These are phyloP conservation scores for Candida mattraensis DNA, from an alignment of 805 yeast species.

Conservation along the genomic window DNA sequence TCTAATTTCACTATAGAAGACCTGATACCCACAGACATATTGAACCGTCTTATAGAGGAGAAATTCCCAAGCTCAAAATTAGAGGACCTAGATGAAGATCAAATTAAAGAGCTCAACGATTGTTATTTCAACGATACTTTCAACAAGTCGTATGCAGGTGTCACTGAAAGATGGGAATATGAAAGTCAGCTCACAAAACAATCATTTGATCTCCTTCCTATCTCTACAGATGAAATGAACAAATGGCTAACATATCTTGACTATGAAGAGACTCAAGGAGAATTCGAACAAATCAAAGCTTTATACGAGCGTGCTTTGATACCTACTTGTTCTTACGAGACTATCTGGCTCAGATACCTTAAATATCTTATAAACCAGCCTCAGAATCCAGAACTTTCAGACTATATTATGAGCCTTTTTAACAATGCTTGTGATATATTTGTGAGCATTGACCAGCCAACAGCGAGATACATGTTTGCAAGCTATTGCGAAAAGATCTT, in stretches of 20 bases:
- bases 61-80: slow-evolving; percentile 9
- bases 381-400: slow-evolving; percentile 35
- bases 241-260: slow-evolving; percentile 67
- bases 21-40: slow-evolving; percentile 29
- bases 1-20: slow-evolving; percentile 36
- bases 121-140: slow-evolving; percentile 45
- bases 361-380: slow-evolving; percentile 45
- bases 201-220: slow-evolving; percentile 51
- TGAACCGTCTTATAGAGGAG: slow-evolving; percentile 30
- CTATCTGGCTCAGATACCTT: slow-evolving; percentile 69
- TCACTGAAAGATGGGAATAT: slow-evolving; percentile 64
- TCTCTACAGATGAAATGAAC: slow-evolving; percentile 42
- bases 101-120: slow-evolving; percentile 36
- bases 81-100: slow-evolving; percentile 17
- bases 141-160: slow-evolving; percentile 47
- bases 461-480: slow-evolving; percentile 32
- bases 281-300: slow-evolving; percentile 36
- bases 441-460: slow-evolving; percentile 30
- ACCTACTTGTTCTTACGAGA: slow-evolving; percentile 59
- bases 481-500: slow-evolving; percentile 23
- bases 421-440: slow-evolving; percentile 47
- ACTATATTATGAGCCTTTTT: slow-evolving; percentile 39
- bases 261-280: slow-evolving; percentile 37
- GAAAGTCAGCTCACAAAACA: slow-evolving; percentile 65
- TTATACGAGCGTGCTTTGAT: slow-evolving; percentile 74